A percentile compares a stretch with the other conserved stretches of the same genome.
These are phyloP conservation scores for Escovopsis weberi DNA, from an alignment of 2,329 filamentous ascomycete genomes.

Conservation along the genomic window DNA sequence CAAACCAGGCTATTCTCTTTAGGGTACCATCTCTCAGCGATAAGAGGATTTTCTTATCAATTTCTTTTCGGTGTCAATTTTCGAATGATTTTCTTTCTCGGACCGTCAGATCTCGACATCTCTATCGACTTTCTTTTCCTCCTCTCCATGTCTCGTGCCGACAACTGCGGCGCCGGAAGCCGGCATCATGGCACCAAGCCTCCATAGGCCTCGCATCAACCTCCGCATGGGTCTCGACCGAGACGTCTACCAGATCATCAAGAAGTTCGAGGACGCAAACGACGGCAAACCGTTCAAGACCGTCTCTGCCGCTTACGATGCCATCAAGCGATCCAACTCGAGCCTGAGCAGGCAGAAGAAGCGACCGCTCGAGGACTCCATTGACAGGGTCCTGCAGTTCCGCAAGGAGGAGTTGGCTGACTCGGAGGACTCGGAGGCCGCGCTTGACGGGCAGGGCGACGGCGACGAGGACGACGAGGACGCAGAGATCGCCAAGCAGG, in stretches of 20 bases:
- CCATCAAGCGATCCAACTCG: conserved; percentile 75
- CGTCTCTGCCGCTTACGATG: conserved; percentile 54
- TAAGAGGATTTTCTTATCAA: no score
- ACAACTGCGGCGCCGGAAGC: conserved; percentile 1
- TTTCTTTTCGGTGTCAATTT: no score
- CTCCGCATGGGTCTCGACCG: conserved; percentile 36
- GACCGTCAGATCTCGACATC: no score
- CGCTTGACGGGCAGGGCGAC: conserved; percentile 2
- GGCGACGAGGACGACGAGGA: conserved; percentile 20
- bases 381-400: conserved; percentile 66
- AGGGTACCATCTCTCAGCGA: no score
- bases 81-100: no score
- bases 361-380: conserved; percentile 65
- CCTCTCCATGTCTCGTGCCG: no score
- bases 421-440: conserved; percentile 36
- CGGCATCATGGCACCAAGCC: conserved; percentile 5
- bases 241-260: conserved; percentile 66
- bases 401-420: conserved; percentile 50
- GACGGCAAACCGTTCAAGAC: conserved; percentile 33
- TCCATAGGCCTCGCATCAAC: conserved; percentile 6
- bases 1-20: no score
- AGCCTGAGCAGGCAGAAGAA: conserved; percentile 73
- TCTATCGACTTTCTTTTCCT: no score
- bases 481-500: conserved; percentile 16
- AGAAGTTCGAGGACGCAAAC: conserved; percentile 58